Evolutionary conservation across 2,329 filamentous ascomycete genomes (phyloP), one percentile per base, ranked within the genome.

Genomic region (Juglanconis sp.): DNA sequence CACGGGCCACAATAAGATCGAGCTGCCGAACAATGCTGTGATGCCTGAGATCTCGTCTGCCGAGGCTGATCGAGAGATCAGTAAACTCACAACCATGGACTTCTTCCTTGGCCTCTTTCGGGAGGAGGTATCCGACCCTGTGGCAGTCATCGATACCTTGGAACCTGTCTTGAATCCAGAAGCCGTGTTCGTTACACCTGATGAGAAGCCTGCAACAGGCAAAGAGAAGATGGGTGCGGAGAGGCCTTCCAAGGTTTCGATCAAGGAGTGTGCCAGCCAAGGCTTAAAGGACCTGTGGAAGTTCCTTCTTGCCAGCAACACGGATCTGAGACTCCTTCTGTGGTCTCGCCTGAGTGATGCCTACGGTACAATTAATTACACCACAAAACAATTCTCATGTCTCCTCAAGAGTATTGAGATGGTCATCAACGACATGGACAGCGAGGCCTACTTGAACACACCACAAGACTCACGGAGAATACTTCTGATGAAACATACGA

Each of bases 91-190:
- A 13, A 98, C 94, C 0, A 95, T 96, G 85, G 94, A 97, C 70
- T 98, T 98, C 72, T 98, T 99, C 73, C 81, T 92, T 54, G 91
- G 88, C 42, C 84, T 99, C 0, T 98, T 98, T 71, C 89, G 91
- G 62, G 87, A 92, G 42, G 89, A 95, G 60, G 84, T 88, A 61
- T 87, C 88, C 51, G 88, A 97, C 66, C 91, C 94, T 0, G 84
- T 94, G 11, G 83, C 88, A 5, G 86, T 97, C 24, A 97, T 99
- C 61, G 92, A 97, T 69, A 95, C 88, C 34, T 78, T 99, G 40
- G 95, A 99, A 69, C 95, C 95, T 4, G 90, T 99, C 9, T 79
- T 99, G 5, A 94, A 97, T 64, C 87, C 90, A 0, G 77, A 81
- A 4, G 80, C 86, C 0, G 84, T 87, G 1, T 77, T 74, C 56